phyloP scores from a whole-genome alignment of 2,329 filamentous ascomycete genomes.

The Microthyrium microscopicum region DNA sequence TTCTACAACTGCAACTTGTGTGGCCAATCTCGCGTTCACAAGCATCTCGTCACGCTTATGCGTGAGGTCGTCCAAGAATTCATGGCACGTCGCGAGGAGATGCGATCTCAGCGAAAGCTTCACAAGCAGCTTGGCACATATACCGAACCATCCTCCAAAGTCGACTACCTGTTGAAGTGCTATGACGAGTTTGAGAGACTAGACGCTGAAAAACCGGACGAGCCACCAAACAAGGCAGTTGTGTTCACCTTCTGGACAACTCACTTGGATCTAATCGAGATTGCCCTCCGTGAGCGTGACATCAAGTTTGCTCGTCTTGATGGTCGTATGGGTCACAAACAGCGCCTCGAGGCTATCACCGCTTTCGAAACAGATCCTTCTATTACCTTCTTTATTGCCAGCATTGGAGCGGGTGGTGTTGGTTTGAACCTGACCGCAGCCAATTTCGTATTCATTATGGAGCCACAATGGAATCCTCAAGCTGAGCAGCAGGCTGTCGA shows the following conservation, averaged over 20 bases:
- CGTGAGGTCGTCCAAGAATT: conserved; percentile 34
- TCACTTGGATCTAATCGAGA: conserved; percentile 80
- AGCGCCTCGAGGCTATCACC: conserved; percentile 60
- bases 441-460: conserved; percentile 88
- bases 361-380: conserved; percentile 55
- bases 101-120: conserved; percentile 34
- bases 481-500: conserved; percentile 90
- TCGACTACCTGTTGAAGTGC: conserved; percentile 61
- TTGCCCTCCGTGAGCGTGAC: conserved; percentile 51
- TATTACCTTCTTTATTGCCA: conserved; percentile 73
- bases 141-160: conserved; percentile 81
- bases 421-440: conserved; percentile 81
- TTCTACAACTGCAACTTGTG: too few species aligned
- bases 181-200: conserved; percentile 44
- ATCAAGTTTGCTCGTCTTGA: conserved; percentile 72
- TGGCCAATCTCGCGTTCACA: too few species aligned
- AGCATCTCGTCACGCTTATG: conserved; percentile 53
- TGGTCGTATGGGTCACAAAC: conserved; percentile 64
- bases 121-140: conserved; percentile 52
- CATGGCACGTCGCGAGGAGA: conserved; percentile 41
- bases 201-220: conserved; percentile 41
- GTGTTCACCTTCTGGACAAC: conserved; percentile 95
- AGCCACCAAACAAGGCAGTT: conserved; percentile 72
- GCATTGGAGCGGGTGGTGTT: conserved; percentile 79
- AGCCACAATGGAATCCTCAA: conserved; percentile 92